A percentile compares a stretch with the other conserved stretches of the same genome.
Evolutionary conservation across 2,329 filamentous ascomycete species (phyloP).

Genomic region (Monosporascus sp.): DNA sequence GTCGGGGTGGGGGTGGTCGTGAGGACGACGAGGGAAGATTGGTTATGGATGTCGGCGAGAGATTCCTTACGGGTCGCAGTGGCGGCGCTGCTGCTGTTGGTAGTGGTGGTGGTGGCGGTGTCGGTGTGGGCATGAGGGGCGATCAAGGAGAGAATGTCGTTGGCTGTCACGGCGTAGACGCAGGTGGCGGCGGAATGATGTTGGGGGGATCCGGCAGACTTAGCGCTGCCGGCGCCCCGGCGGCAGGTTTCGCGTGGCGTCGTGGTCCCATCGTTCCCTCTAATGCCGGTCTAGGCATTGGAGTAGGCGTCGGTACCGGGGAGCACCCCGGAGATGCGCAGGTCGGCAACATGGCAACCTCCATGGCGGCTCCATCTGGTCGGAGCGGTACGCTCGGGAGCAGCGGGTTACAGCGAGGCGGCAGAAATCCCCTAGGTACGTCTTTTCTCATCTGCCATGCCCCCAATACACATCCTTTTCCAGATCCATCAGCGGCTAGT

Average conservation of each 20-base stretch:
- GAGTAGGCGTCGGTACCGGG: not conserved
- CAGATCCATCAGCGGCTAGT: not conserved
- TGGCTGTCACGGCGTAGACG: no score
- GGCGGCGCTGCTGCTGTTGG: not conserved
- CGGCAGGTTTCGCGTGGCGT: not conserved
- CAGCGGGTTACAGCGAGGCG: not conserved
- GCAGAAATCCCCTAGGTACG: not conserved
- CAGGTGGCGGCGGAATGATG: no score
- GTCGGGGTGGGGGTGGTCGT: conserved; percentile 1
- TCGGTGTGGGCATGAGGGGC: not conserved
- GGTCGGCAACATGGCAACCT: not conserved
- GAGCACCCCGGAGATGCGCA: not conserved
- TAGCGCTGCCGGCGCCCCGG: not conserved
- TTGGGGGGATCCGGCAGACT: not conserved
- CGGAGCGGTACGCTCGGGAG: not conserved
- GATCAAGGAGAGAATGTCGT: not conserved
- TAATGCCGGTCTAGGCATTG: not conserved
- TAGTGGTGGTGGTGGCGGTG: conserved; percentile 1
- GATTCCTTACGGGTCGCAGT: no score
- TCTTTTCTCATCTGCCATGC: not conserved
- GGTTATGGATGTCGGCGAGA: no score
- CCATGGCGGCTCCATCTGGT: not conserved
- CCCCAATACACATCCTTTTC: not conserved
- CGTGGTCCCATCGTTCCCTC: not conserved
- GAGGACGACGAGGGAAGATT: not conserved